Conservation (phyloP, 345 rosid species). For the Psidium guajava region DNA sequence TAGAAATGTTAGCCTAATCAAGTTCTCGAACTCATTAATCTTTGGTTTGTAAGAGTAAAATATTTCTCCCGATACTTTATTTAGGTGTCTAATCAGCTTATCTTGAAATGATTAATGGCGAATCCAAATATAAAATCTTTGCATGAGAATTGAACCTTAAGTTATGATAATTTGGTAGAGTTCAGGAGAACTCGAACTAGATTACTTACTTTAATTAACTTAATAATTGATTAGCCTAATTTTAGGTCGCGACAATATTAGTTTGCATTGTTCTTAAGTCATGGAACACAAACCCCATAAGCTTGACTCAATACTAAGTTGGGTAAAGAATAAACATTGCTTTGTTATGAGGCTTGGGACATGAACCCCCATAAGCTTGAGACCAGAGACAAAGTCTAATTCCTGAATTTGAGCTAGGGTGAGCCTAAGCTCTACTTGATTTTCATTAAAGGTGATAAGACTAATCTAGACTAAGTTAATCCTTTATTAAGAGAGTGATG, state of each 20-base stretch:
- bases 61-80: no score
- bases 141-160: no score
- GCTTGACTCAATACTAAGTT: not conserved
- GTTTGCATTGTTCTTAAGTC: not conserved
- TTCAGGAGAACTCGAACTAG: no score
- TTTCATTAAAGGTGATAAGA: not conserved
- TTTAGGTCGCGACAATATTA: not conserved
- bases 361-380: not conserved
- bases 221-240: no score
- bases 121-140: no score
- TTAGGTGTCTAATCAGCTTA: no score
- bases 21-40: no score
- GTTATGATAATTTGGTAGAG: no score
- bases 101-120: no score
- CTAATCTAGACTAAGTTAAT: not conserved
- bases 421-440: not conserved
- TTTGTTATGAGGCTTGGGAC: not conserved
- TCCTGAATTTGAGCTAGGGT: not conserved
- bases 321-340: not conserved
- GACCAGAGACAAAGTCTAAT: not conserved
- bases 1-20: no score
- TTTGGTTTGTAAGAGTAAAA: no score
- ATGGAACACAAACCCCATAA: not conserved
- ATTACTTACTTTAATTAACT: no score
- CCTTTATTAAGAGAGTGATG: not conserved